phyloP scores from a whole-genome alignment of 192 early-diverging fungal species.

The Ambispora gerdemannii region DNA sequence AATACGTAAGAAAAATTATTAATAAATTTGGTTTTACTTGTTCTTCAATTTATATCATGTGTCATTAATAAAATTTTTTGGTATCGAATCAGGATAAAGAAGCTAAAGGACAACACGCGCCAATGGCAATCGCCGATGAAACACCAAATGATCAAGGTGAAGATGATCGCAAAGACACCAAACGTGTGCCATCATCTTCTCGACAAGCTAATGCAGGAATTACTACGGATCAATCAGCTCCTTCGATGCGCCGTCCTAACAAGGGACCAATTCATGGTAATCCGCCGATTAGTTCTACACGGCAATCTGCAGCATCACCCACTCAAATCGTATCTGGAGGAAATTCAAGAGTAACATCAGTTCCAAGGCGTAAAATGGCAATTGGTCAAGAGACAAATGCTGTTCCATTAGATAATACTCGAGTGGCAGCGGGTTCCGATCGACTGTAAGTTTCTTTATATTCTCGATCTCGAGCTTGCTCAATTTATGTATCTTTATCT shows the following conservation, averaged over 20 bases:
- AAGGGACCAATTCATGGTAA: neutral
- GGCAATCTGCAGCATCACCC: neutral
- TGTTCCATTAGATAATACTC: conserved; percentile 1
- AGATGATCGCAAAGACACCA: conserved; percentile 22
- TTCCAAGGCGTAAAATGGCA: conserved; percentile 25
- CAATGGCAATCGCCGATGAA: conserved; percentile 27
- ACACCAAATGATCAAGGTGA: conserved; percentile 10
- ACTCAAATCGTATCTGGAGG: neutral
- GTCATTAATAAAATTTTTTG: neutral
- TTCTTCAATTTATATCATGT: neutral
- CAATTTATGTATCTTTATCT: neutral
- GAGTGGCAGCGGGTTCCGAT: conserved; percentile 21
- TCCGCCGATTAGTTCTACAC: conserved; percentile 16
- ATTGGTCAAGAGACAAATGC: conserved; percentile 20
- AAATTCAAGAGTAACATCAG: conserved; percentile 22
- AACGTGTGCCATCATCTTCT: neutral
- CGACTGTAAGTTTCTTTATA: conserved; percentile 25
- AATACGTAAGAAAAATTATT: conserved; percentile 49
- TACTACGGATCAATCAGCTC: neutral
- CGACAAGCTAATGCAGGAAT: conserved; percentile 2
- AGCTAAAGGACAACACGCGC: conserved; percentile 20
- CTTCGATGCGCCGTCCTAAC: conserved; percentile 8
- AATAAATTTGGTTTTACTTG: neutral
- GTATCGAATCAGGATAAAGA: conserved; percentile 30
- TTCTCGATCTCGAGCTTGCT: neutral